Evolutionary conservation across 345 rosid genomes (phyloP), one percentile per base, ranked within the genome.

Genomic region (Eucalyptus camaldulensis): DNA sequence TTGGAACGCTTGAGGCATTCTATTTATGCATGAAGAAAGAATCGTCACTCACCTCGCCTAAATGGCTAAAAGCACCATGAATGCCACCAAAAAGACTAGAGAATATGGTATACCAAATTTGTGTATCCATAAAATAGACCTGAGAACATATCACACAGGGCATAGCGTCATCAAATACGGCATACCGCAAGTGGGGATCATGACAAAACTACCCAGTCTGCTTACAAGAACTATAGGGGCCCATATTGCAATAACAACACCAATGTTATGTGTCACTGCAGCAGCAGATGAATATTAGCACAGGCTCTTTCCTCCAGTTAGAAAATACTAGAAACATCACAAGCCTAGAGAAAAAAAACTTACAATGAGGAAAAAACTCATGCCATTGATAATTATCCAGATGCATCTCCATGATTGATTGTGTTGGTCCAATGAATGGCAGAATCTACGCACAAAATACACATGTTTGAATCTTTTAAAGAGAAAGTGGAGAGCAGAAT

Each of bases 21-120:
- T 17, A 40, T 49, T 37, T 0, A 3, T 19, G 80, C 81, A 88
- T 0, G 62, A 56, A 56, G 67, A 81, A 80, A 56, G 4, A 43
- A 47, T 31, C 8, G 85, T 80, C 90, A 93, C 93, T 91, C 89
- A 98, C 99, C 98, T 98, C 96, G 27, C 99, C 99, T 94, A 98
- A 93, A 94, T 98, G 99, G 90, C 97, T 96, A 92, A 97, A 94
- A 87, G 99, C 99, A 92, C 99, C 99, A 93, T 90, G 93, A 90
- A 98, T 96, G 89, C 99, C 99, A 60, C 99, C 99, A 95, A 95
- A 96, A 53, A 98, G 95, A 88, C 99, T 98, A 65, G 96, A 95
- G 91, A 94, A 98, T 92, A 98, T 97, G 92, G 99, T 93, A 91
- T 98, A 98, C 99, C 99, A 98, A 93, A 98, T 97, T 95, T 98